Evolutionary conservation across 31 red algal species (phyloP), one percentile per base, ranked within the genome.

Genomic region (Porphyra umbilicalis): DNA sequence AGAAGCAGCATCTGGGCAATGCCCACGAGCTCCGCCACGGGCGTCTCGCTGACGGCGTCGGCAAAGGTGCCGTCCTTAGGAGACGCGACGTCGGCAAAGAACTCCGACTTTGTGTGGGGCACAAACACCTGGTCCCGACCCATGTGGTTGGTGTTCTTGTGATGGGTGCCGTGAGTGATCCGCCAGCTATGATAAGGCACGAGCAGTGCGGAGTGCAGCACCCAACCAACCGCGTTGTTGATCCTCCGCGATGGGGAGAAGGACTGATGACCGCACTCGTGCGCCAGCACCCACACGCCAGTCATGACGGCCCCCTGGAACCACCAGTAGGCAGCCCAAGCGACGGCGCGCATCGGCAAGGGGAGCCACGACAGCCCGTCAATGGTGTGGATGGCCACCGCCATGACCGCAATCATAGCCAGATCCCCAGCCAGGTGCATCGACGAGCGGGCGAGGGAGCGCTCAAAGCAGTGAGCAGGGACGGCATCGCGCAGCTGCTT

Each of bases 121-220:
- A 94, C 92, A 79, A 94, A 94, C 40, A 94, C 94, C 79, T 96
- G 90, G 76, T 96, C 94, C 38, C 87, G 81, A 9, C 83, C 82
- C 87, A 93, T 88, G 76, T 92, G 97, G 79, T 99, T 99, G 15
- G 97, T 99, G 79, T 91, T 89, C 80, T 92, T 89, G 82, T 99
- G 97, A 88, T 99, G 93, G 68, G 89, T 88, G n/a, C 84, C 90
- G 84, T 99, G 97, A 0, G 94, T 93, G 76, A 92, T 93, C 68
- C 91, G 91, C 97, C 97, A 99, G 36, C 88, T 89, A 78, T 93
- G 90, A 75, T 96, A 99, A 5, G 97, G 97, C 33, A 96, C 94
- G 38, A 99, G 80, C 29, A 99, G 79, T 8, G 88, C 82, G 42
- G 92, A 94, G 78, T 96, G 92, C 30, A 96, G 39, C 35, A 99